Percentiles rank a stretch among this genome's conserved stretches.
Conservation (phyloP, 1,284 basidiomycete genomes). For the Trichosporon faecale region DNA sequence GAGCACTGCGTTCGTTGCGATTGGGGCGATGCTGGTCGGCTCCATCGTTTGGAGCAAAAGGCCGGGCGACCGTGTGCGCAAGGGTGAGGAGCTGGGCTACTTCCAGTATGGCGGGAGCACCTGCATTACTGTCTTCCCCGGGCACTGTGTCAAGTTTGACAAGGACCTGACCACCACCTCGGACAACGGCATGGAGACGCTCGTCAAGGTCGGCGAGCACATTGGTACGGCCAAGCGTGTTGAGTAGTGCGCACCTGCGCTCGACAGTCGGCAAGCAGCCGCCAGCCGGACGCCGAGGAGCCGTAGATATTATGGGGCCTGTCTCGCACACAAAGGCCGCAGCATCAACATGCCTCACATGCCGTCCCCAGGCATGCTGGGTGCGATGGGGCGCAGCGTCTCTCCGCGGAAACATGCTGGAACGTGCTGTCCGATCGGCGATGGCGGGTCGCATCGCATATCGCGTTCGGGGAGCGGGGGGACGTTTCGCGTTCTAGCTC, state of each 20-base stretch:
- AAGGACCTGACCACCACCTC: conserved; percentile 65
- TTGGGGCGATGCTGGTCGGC: conserved; percentile 58
- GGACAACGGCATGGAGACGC: conserved; percentile 63
- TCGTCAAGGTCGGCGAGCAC: conserved; percentile 62
- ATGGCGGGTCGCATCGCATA: background rate
- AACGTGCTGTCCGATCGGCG: background rate
- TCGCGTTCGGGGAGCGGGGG: background rate
- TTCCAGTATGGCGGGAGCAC: conserved; percentile 57
- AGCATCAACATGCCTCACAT: background rate
- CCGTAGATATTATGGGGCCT: background rate
- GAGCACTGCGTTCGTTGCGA: conserved; percentile 47
- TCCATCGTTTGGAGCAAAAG: conserved; percentile 54
- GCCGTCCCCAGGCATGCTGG: background rate
- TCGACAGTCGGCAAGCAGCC: background rate
- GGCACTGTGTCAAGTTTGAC: conserved; percentile 60
- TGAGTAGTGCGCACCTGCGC: conserved; percentile 15
- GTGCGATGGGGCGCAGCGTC: background rate
- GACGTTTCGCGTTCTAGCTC: background rate
- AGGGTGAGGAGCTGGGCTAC: conserved; percentile 57
- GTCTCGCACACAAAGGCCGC: background rate
- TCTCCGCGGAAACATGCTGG: background rate
- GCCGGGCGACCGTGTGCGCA: conserved; percentile 48
- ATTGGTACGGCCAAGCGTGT: conserved; percentile 31
- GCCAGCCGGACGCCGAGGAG: background rate
- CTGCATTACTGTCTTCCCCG: conserved; percentile 60